Base-by-base conservation (phyloP, 192 early-diverging fungal genomes). In the Helicostylum pulchrum region DNA sequence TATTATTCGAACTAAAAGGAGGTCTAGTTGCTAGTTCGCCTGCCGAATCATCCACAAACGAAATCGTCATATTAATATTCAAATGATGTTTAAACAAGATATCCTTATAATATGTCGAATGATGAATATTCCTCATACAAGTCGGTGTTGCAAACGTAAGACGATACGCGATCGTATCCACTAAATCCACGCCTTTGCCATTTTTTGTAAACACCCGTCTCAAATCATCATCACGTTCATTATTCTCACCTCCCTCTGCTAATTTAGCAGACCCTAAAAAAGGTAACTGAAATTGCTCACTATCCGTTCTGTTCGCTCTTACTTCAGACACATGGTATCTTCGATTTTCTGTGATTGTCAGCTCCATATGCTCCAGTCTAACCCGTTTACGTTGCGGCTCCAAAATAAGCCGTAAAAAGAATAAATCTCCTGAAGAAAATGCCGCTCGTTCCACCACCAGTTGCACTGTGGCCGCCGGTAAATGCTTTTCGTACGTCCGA, bases 391-490 rank as follows among this genome's bases (percentile, higher is more conserved):
- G 61, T 11, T 70, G 68, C 15, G 68, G 68, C 19, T 70, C 53
- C 2, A 70, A 32, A 23, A 43, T 57, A 11, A 70, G 32, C 14
- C 34, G 53, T 8, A 70, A 15, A 42, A 48, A 19, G 36, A 63
- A 62, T n/a, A 70, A 39, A 30, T 70, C 68, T 4, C 68, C 68
- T 9, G 68, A 64, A 32, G 68, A 70, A 44, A 63, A 70, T 1
- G 53, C 68, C 3, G 61, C 32, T 12, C 23, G 36, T 14, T 70
- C 68, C 3, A 70, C 61, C 0, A 70, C 23, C 8, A 62, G 43
- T 19, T 54, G 46, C 14, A 70, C 47, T 44, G 57, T 53, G 1
- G 53, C 68, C 1, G 52, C 42, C 6, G 42, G 17, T 31, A 70
- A 36, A 44, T 50, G 61, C 21, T 57, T 54, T 51, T 70, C 68